A percentile compares a stretch with the other conserved stretches of the same genome.
Conservation (phyloP, 129 eudicot genomes). For the Helianthus tuberosus region DNA sequence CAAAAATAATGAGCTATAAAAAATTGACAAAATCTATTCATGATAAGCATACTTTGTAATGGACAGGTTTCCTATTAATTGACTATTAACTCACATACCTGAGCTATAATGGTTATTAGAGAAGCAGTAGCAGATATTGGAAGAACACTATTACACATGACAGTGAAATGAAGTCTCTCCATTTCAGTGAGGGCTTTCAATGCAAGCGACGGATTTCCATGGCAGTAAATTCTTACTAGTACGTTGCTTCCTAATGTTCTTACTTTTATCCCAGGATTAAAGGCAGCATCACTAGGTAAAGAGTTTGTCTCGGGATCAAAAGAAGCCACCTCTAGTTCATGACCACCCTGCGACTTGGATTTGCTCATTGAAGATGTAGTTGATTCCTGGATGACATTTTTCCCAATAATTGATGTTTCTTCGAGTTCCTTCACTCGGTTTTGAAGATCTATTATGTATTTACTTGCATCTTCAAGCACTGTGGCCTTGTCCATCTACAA, state of each 20-base stretch:
- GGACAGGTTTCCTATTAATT: not conserved
- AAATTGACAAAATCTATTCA: slow-evolving; percentile 3
- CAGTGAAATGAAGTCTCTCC: slow-evolving; percentile 26
- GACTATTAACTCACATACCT: slow-evolving; percentile 7
- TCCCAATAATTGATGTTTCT: slow-evolving; percentile 6
- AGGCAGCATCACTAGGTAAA: not conserved
- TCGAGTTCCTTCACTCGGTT: slow-evolving; percentile 35
- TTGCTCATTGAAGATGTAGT: slow-evolving; percentile 1
- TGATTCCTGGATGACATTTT: slow-evolving; percentile 6
- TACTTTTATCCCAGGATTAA: slow-evolving; percentile 26
- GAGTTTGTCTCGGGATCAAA: slow-evolving; percentile 13
- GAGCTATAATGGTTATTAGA: slow-evolving; percentile 33
- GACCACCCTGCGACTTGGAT: slow-evolving; percentile 15
- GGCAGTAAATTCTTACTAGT: slow-evolving; percentile 30
- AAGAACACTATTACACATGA: slow-evolving; percentile 29
- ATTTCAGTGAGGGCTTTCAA: slow-evolving; percentile 29
- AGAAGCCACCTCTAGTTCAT: slow-evolving; percentile 24
- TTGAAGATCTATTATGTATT: slow-evolving; percentile 28
- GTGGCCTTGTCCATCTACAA: slow-evolving; percentile 34
- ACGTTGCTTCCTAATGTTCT: slow-evolving; percentile 19
- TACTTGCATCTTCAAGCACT: slow-evolving; percentile 32
- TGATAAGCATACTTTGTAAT: not conserved
- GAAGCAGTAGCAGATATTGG: slow-evolving; percentile 13
- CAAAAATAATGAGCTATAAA: not conserved
- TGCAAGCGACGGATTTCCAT: slow-evolving; percentile 14